Conservation (phyloP, 805 yeast genomes). For the Starmera dryadoides region DNA sequence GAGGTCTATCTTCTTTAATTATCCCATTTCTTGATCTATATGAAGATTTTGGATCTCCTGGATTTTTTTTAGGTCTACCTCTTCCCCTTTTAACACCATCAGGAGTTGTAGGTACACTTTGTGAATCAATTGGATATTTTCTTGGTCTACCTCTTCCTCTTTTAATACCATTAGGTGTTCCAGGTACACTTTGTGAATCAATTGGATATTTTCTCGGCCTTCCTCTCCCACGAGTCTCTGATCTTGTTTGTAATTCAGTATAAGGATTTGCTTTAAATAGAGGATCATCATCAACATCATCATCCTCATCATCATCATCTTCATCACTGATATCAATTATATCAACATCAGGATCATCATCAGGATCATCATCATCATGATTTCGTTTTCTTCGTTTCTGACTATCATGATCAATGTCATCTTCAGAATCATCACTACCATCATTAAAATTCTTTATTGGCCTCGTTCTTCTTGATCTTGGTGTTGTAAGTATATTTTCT, state of each 20-base stretch:
- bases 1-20: neutral
- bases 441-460: neutral
- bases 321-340: neutral
- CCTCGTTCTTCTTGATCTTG: neutral
- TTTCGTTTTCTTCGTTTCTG: neutral
- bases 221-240: conserved; percentile 2
- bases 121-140: conserved; percentile 1
- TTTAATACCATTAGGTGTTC: neutral
- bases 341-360: neutral
- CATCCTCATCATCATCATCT: neutral
- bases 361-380: neutral
- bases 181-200: neutral
- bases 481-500: neutral
- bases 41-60: conserved; percentile 1
- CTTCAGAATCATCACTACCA: neutral
- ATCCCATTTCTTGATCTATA: neutral
- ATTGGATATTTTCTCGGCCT: conserved; percentile 2
- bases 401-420: neutral
- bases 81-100: neutral
- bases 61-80: neutral
- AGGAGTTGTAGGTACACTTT: neutral
- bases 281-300: neutral
- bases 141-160: conserved; percentile 3
- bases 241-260: too few species aligned
- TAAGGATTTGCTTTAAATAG: too few species aligned